Conservation (phyloP, 495 filamentous ascomycete genomes). For the Trichoderma erinaceum region DNA sequence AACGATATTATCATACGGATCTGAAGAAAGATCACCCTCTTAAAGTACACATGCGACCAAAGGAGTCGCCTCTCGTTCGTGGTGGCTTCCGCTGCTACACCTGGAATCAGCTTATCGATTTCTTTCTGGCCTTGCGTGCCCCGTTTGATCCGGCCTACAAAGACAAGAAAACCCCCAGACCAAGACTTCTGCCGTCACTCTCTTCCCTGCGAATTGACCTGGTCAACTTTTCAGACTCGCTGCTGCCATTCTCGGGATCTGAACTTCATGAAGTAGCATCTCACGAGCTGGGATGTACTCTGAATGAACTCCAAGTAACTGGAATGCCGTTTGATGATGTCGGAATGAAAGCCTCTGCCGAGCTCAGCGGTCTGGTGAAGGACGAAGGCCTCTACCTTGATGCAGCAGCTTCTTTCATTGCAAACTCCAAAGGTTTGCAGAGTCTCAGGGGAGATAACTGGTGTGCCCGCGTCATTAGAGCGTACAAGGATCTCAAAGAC, state of each 20-base stretch:
- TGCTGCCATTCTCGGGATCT: constrained; percentile 27
- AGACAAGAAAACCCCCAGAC: constrained; percentile 23
- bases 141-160: constrained; percentile 29
- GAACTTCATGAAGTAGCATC: constrained; percentile 32
- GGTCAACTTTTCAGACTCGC: constrained; percentile 38
- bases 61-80: constrained; percentile 31
- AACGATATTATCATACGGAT: constrained; percentile 25
- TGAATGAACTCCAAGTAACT: constrained; percentile 40
- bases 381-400: constrained; percentile 40
- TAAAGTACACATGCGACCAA: constrained; percentile 27
- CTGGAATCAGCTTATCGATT: constrained; percentile 42
- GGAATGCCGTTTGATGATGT: constrained; percentile 34
- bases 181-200: constrained; percentile 37
- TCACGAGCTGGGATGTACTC: constrained; percentile 38
- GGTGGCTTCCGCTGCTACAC: constrained; percentile 42
- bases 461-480: constrained; percentile 29
- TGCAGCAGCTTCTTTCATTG: constrained; percentile 30
- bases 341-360: constrained; percentile 27
- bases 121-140: constrained; percentile 35
- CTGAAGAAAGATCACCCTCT: constrained; percentile 28
- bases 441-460: constrained; percentile 22
- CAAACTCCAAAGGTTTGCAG: constrained; percentile 25
- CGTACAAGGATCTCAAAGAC: constrained; percentile 25
- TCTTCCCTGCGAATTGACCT: constrained; percentile 40
- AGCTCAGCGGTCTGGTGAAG: constrained; percentile 36